Evolutionary conservation across 768 basidiomycete genomes (phyloP).

Genomic region (Mycena metata): DNA sequence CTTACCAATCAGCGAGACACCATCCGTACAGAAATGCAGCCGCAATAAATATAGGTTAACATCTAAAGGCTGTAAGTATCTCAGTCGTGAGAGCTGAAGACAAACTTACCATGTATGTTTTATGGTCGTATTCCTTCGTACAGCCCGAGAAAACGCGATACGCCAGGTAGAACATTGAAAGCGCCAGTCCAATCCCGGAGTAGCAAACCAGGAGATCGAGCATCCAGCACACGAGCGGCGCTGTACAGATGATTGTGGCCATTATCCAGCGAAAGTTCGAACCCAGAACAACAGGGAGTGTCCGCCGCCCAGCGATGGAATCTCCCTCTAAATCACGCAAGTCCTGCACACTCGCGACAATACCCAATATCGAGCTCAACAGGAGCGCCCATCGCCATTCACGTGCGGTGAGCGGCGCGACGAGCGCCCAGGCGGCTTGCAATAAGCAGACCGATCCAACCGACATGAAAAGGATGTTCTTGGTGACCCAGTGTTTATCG

Average conservation of each 20-base stretch:
- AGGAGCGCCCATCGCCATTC: constrained; percentile 27
- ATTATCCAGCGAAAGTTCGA: constrained; percentile 42
- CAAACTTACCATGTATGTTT: constrained; percentile 31
- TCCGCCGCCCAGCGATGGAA: constrained; percentile 49
- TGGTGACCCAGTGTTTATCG: constrained; percentile 31
- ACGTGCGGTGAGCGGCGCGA: constrained; percentile 20
- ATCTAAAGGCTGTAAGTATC: constrained; percentile 9
- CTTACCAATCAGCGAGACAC: constrained; percentile 15
- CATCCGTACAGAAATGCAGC: constrained; percentile 31
- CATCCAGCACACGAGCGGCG: constrained; percentile 25
- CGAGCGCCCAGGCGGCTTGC: constrained; percentile 32
- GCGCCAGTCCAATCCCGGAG: constrained; percentile 8
- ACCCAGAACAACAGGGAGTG: constrained; percentile 58
- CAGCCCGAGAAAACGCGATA: constrained; percentile 20
- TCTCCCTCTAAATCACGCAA: constrained; percentile 58
- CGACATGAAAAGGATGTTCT: constrained; percentile 33
- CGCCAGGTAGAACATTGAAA: constrained; percentile 33
- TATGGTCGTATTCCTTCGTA: constrained; percentile 31
- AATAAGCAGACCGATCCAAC: constrained; percentile 25
- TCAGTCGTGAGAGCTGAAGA: too few species aligned
- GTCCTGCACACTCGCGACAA: constrained; percentile 57
- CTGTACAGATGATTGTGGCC: constrained; percentile 17
- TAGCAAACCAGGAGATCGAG: constrained; percentile 25
- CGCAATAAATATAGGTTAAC: constrained; percentile 34
- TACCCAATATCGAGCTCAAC: constrained; percentile 46